These are phyloP conservation scores for Fusarium agapanthi DNA, from an alignment of 2,329 filamentous ascomycete genomes.

Conservation along the genomic window DNA sequence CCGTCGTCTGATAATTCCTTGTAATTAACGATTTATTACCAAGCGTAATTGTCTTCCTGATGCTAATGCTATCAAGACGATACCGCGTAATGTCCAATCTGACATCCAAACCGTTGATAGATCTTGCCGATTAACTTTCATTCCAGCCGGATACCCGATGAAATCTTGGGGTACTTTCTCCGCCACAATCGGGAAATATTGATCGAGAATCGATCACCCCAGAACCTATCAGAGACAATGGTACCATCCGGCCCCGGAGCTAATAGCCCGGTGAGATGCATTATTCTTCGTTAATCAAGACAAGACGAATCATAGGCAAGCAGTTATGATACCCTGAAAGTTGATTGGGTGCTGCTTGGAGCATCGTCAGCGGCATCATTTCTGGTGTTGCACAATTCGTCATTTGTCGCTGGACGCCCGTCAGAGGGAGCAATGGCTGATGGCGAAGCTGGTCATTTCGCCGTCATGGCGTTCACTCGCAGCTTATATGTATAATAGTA, in stretches of 20 bases:
- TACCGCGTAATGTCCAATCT: neutral
- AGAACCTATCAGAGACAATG: neutral
- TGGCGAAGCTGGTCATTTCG: neutral
- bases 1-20: neutral
- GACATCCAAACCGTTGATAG: neutral
- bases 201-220: neutral
- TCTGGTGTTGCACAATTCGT: neutral
- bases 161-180: neutral
- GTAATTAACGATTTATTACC: accelerated
- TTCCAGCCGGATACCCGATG: neutral
- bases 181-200: neutral
- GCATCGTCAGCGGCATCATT: neutral
- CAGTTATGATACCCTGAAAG: neutral
- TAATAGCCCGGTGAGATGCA: neutral
- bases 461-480: neutral
- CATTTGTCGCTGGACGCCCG: neutral
- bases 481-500: neutral
- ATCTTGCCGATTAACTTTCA: neutral
- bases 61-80: no score
- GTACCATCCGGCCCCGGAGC: neutral
- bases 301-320: neutral
- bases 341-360: neutral
- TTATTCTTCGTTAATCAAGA: accelerated
- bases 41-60: no score
- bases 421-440: neutral